A percentile compares a stretch with the other conserved stretches of the same genome.
These are phyloP conservation scores for Patellifolia procumbens DNA, from an alignment of 179 eudicot species.

Conservation along the genomic window DNA sequence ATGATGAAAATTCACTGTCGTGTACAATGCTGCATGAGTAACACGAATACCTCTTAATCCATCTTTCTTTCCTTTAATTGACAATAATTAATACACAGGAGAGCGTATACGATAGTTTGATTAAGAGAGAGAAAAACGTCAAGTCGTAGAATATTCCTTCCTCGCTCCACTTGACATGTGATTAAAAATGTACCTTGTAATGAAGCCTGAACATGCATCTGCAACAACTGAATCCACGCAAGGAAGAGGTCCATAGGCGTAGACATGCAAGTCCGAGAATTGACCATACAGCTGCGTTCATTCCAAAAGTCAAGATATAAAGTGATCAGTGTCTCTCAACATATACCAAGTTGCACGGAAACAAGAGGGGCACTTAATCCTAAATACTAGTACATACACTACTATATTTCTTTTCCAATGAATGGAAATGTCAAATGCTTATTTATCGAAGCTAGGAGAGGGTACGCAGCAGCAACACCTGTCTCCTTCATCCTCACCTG, in stretches of 20 bases:
- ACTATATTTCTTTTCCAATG: not conserved
- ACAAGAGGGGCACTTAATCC: not conserved
- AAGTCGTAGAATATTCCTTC: not conserved
- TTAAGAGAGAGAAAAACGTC: not conserved
- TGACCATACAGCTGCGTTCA: slow-evolving; percentile 47
- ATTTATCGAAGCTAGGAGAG: not conserved
- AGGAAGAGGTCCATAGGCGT: slow-evolving; percentile 82
- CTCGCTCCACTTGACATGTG: not conserved
- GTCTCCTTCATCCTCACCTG: not conserved
- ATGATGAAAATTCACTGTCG: slow-evolving; percentile 70
- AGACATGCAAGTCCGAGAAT: slow-evolving; percentile 61
- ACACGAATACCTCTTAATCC: not conserved
- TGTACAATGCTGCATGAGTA: slow-evolving; percentile 63
- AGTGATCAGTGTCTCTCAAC: not conserved
- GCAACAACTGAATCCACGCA: slow-evolving; percentile 67
- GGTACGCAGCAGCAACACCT: not conserved
- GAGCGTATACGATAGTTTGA: not conserved
- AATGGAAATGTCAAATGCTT: not conserved
- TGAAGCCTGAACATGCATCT: slow-evolving; percentile 64
- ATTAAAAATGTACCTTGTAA: slow-evolving; percentile 56
- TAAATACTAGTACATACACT: not conserved
- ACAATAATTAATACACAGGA: not conserved
- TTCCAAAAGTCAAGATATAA: not conserved
- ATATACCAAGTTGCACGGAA: not conserved
- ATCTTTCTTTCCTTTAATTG: not conserved